Conservation (phyloP, 2,329 filamentous ascomycete genomes). For the Cytospora piceicola region DNA sequence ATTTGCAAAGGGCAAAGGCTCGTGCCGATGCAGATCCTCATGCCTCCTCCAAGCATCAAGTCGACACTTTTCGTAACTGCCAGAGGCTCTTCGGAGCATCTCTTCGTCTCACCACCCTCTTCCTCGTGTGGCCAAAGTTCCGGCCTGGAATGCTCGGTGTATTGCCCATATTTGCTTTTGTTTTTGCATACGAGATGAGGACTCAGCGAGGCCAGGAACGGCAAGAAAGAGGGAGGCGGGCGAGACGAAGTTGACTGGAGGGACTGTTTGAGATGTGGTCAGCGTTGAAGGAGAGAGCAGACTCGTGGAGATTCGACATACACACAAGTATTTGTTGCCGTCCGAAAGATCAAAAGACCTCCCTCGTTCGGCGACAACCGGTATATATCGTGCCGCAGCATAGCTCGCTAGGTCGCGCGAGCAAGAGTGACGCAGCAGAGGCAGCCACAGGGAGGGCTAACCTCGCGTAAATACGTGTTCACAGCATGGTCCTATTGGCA, state of each 20-base stretch:
- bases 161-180: conserved; percentile 62
- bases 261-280: background rate
- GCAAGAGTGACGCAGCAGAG: background rate
- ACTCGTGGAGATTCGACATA: background rate
- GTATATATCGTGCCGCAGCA: background rate
- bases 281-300: background rate
- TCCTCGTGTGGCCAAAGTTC: conserved; percentile 65
- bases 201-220: conserved; percentile 49
- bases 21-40: conserved; percentile 71
- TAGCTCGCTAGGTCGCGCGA: background rate
- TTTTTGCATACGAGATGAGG: conserved; percentile 76
- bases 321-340: background rate
- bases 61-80: conserved; percentile 69
- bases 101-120: conserved; percentile 42
- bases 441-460: background rate
- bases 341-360: background rate
- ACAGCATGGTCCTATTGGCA: background rate
- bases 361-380: no score
- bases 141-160: conserved; percentile 68
- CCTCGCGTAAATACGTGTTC: background rate
- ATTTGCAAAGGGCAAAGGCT: conserved; percentile 66
- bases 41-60: conserved; percentile 74
- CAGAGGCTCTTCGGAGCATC: conserved; percentile 55
- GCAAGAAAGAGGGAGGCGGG: no score
- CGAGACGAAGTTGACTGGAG: background rate